Evolutionary conservation across 441 rosid genomes (phyloP).

Genomic region (Cnidoscolus chayamansa): DNA sequence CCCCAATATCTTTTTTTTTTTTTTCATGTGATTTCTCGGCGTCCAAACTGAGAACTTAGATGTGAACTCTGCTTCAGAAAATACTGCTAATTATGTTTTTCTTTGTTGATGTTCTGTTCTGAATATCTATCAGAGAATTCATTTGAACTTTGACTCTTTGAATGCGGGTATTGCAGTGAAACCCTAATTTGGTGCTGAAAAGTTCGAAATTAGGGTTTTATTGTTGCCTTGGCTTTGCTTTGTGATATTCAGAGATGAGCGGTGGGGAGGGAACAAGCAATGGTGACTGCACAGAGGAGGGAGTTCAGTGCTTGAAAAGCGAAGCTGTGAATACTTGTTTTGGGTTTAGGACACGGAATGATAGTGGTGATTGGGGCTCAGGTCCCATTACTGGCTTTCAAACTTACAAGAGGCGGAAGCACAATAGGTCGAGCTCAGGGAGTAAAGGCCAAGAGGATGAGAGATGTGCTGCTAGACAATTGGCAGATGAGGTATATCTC

Average conservation of each 20-base stretch:
- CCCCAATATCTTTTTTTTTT: background rate
- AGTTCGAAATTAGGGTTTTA: constrained; percentile 25
- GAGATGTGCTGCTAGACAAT: constrained; percentile 33
- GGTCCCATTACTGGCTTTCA: constrained; percentile 35
- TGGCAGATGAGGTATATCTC: constrained; percentile 47
- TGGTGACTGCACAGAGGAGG: constrained; percentile 33
- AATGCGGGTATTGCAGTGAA: constrained; percentile 25
- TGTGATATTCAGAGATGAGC: constrained; percentile 33
- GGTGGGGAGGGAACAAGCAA: constrained; percentile 42
- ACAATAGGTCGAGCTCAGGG: constrained; percentile 36
- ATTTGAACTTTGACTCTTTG: constrained; percentile 15
- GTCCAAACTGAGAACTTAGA: background rate
- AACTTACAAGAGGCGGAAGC: constrained; percentile 76
- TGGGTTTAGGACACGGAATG: constrained; percentile 31
- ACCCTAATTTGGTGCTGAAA: constrained; percentile 35
- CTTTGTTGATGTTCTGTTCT: constrained; percentile 14
- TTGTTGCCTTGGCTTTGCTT: background rate
- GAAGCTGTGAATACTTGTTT: constrained; percentile 37
- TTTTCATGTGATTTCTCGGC: constrained; percentile 15
- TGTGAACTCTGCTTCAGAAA: background rate
- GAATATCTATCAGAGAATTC: constrained; percentile 5
- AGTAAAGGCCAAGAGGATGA: constrained; percentile 35
- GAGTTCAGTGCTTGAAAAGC: constrained; percentile 29
- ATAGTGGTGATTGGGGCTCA: constrained; percentile 40
- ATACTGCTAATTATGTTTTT: background rate